A percentile compares a stretch with the other conserved stretches of the same genome.
Conservation (phyloP, 2,329 filamentous ascomycete genomes). For the Emmonsia crescens region DNA sequence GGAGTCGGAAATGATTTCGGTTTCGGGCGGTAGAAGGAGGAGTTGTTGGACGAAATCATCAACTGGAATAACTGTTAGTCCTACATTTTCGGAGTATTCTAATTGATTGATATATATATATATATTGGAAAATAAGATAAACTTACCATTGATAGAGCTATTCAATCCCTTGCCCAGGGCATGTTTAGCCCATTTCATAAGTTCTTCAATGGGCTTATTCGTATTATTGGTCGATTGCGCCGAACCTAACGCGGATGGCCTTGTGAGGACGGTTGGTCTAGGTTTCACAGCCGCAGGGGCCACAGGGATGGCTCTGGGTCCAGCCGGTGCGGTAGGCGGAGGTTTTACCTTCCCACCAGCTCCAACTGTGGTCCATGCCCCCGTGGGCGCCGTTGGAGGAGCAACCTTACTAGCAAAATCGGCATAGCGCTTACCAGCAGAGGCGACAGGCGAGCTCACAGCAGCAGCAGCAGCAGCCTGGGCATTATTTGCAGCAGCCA, state of each 20-base stretch:
- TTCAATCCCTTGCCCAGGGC: constrained; percentile 66
- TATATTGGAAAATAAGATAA: not conserved
- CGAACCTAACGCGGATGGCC: constrained; percentile 37
- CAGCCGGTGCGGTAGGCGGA: constrained; percentile 41
- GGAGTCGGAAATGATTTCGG: constrained; percentile 75
- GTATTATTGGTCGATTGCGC: constrained; percentile 34
- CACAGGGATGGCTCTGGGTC: constrained; percentile 39
- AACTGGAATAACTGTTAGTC: constrained; percentile 41
- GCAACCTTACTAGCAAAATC: constrained; percentile 76
- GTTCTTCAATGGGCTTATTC: constrained; percentile 71
- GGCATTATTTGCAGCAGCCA: constrained; percentile 37
- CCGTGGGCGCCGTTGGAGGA: constrained; percentile 33
- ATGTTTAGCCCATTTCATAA: constrained; percentile 80
- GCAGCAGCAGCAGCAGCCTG: constrained; percentile 39
- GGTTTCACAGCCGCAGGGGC: constrained; percentile 32
- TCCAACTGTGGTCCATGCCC: constrained; percentile 89
- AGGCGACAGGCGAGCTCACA: constrained; percentile 32
- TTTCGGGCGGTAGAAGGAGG: constrained; percentile 62
- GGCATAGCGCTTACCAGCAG: constrained; percentile 75
- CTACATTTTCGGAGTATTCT: constrained; percentile 1
- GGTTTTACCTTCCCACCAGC: constrained; percentile 84
- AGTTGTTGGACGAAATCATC: constrained; percentile 72
- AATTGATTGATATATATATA: not conserved
- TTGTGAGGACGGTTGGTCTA: constrained; percentile 43
- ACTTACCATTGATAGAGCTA: constrained; percentile 55